Evolutionary conservation across 192 early-diverging fungal species (phyloP).

Genomic region (Podochytrium sp.): DNA sequence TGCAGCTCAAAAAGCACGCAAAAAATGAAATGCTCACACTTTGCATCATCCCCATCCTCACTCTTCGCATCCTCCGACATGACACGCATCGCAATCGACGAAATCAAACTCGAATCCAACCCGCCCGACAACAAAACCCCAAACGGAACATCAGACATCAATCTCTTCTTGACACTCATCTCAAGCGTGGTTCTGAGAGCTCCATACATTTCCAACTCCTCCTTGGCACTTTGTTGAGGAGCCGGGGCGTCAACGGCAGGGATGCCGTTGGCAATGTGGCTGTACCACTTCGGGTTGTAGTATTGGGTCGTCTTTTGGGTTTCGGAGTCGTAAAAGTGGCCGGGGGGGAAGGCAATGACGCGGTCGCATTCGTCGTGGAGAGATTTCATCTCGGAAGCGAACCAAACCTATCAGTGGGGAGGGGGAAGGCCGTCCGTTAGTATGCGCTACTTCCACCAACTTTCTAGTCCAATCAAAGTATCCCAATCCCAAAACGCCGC

Average conservation of each 20-base stretch:
- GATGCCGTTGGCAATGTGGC: conserved; percentile 28
- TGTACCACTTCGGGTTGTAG: conserved; percentile 94
- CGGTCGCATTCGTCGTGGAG: conserved; percentile 97
- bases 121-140: conserved; percentile 95
- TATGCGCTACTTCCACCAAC: too few relatives aligned
- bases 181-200: conserved; percentile 80
- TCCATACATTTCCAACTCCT: conserved; percentile 65
- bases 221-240: conserved; percentile 58
- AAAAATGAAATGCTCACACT: conserved; percentile 42
- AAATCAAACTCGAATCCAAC: conserved; percentile 93
- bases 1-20: background rate
- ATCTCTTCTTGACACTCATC: conserved; percentile 88
- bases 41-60: conserved; percentile 65
- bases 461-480: too few relatives aligned
- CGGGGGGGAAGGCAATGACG: conserved; percentile 97
- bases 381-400: conserved; percentile 94
- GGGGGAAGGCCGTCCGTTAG: too few relatives aligned
- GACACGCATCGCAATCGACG: conserved; percentile 84
- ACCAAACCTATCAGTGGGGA: too few relatives aligned
- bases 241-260: conserved; percentile 52
- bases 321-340: conserved; percentile 80
- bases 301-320: conserved; percentile 81
- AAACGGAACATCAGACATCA: conserved; percentile 98
- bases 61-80: conserved; percentile 32
- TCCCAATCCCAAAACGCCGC: too few relatives aligned